Percentiles rank a stretch among this genome's conserved stretches.
phyloP scores from a whole-genome alignment of 805 yeast genomes.

The Wickerhamiella brachini region DNA sequence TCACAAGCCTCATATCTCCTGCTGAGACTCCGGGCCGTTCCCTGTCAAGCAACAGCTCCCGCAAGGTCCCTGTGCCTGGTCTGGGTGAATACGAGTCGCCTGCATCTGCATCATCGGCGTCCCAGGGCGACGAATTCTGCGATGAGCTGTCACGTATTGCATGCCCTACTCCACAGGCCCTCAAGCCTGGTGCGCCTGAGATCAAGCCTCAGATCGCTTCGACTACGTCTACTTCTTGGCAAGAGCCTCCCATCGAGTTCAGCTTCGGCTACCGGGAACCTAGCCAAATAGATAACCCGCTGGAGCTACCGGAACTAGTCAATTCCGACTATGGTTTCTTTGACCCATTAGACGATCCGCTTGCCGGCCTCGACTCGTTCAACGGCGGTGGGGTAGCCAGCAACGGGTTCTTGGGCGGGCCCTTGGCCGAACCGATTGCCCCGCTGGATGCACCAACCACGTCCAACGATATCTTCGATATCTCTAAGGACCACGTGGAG shows the following conservation, averaged over 20 bases:
- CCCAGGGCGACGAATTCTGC: conserved; percentile 49
- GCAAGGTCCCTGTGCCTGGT: background rate
- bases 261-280: conserved; percentile 17
- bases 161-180: conserved; percentile 2
- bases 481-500: background rate
- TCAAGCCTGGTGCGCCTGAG: background rate
- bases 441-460: background rate
- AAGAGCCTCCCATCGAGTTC: background rate
- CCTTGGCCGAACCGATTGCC: background rate
- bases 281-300: conserved; percentile 22
- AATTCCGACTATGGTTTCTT: conserved; percentile 24
- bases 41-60: background rate
- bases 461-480: background rate
- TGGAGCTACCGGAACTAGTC: conserved; percentile 22
- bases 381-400: background rate
- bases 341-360: conserved; percentile 23
- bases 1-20: background rate
- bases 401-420: background rate
- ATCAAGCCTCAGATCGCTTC: background rate
- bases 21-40: background rate
- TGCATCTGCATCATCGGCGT: background rate
- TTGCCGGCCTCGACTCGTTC: background rate
- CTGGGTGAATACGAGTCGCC: background rate
- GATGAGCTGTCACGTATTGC: conserved; percentile 32
- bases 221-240: background rate